Base-by-base conservation (phyloP, 306 rosid species). In the Lagenaria siceraria region DNA sequence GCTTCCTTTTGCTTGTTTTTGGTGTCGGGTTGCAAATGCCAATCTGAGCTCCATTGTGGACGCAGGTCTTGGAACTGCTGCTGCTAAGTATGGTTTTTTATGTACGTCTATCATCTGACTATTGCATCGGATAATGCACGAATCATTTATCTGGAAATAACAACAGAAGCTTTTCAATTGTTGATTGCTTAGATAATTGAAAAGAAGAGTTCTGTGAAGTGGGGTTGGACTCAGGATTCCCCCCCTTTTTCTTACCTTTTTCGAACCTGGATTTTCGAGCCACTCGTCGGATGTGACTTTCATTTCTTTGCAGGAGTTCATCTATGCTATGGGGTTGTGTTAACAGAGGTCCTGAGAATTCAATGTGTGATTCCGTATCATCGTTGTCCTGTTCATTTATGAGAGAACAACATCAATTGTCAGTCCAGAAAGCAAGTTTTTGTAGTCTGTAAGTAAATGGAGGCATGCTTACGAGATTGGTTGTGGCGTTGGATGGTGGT, bases 241-340 rank as follows among this genome's bases (percentile, higher is more conserved):
- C 48, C 24, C 42, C 24, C 22, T 2, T 12, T 6, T 25, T 6
- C 6, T 43, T 90, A 91, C 98, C 97, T 90, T 82, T 89, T 88
- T 92, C 94, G 52, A 96, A 88, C 21, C 99, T 96, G 68, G 99
- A 90, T 83, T 83, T 88, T 35, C 93, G 90, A 61, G 74, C 76
- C 25, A 78, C 85, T 11, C 72, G 89, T 7, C 88, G 91, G 25
- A 83, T 80, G 17, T 78, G 83, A 72, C 81, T 85, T 46, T 91
- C 97, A 63, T 90, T 83, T 83, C 80, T 80, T 51, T 77, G 83
- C 76, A 82, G 85, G 18, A 78, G 82, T 59, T 89, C 97, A 8
- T 84, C 89, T 21, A 82, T 64, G 80, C 71, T 83, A 70, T 75
- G 53, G 27, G 86, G 75, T 77, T 74, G 87, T 38, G 78, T 63